Percentiles rank a stretch among this genome's conserved stretches.
Evolutionary conservation across 306 rosid genomes (phyloP).

Genomic region (Nissolia schottii): DNA sequence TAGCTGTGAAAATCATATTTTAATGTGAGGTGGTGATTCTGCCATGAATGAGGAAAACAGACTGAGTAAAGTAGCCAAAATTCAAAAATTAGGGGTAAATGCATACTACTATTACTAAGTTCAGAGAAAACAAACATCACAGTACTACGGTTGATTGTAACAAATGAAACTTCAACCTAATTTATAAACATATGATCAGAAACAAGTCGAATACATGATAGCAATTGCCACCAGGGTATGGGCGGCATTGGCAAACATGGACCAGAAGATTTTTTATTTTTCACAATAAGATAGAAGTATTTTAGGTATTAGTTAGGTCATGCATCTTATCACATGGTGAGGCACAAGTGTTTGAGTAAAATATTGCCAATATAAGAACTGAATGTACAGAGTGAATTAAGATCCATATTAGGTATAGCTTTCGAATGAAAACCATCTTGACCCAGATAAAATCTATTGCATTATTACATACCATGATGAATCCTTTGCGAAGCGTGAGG

Average conservation of each 20-base stretch:
- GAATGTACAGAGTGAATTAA: not conserved
- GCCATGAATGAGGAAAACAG: slow-evolving; percentile 37
- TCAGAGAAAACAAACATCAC: slow-evolving; percentile 7
- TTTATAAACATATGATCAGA: not conserved
- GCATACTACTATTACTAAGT: not conserved
- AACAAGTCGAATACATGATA: no score
- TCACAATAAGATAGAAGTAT: not conserved
- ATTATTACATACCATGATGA: slow-evolving; percentile 65
- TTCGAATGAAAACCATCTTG: slow-evolving; percentile 9
- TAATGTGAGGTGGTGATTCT: slow-evolving; percentile 79
- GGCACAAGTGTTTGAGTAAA: not conserved
- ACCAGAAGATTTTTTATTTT: not conserved
- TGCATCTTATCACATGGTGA: slow-evolving; percentile 5
- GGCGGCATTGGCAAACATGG: not conserved
- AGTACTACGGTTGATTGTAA: not conserved
- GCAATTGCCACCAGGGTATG: no score
- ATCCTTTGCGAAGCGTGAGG: slow-evolving; percentile 88
- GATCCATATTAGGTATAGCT: slow-evolving; percentile 4
- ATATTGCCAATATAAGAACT: not conserved
- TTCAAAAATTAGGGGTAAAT: not conserved
- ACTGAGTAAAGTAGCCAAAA: slow-evolving; percentile 13
- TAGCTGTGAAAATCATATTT: slow-evolving; percentile 96
- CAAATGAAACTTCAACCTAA: not conserved
- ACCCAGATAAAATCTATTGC: not conserved
- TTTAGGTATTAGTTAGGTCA: not conserved